These are phyloP conservation scores for Coemansia guatemalensis DNA, from an alignment of 192 early-diverging fungal species.

Conservation along the genomic window DNA sequence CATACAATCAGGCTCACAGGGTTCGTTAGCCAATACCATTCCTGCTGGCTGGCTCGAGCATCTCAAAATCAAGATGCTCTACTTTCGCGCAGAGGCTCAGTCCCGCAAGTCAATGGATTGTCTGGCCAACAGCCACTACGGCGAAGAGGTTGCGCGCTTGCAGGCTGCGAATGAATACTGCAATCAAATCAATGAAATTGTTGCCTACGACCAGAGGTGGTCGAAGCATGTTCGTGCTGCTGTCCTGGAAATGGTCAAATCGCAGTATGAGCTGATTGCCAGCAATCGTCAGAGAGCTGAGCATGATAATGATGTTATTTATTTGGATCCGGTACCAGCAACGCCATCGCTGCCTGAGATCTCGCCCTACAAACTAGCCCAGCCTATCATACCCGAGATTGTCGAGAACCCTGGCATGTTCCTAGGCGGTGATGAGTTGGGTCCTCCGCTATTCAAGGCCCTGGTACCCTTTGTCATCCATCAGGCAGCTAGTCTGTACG, in stretches of 20 bases:
- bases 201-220: constrained; percentile 44
- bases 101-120: constrained; percentile 75
- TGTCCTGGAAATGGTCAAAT: constrained; percentile 30
- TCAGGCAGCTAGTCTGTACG: constrained; percentile 84
- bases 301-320: constrained; percentile 92
- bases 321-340: constrained; percentile 75
- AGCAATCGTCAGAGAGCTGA: constrained; percentile 63
- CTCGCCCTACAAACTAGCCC: constrained; percentile 70
- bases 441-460: constrained; percentile 74
- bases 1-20: constrained; percentile 63
- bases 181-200: constrained; percentile 31
- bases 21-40: constrained; percentile 55
- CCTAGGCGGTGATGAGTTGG: constrained; percentile 67
- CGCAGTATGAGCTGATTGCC: constrained; percentile 53
- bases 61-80: constrained; percentile 71
- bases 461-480: constrained; percentile 92
- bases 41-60: constrained; percentile 65
- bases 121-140: constrained; percentile 71
- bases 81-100: constrained; percentile 77
- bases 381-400: constrained; percentile 60
- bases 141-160: constrained; percentile 83
- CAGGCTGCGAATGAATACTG: constrained; percentile 39
- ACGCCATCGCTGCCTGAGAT: constrained; percentile 61
- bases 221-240: constrained; percentile 29
- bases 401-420: constrained; percentile 65